Evolutionary conservation across 345 rosid species (phyloP).

Genomic region (Luvunga scandens): DNA sequence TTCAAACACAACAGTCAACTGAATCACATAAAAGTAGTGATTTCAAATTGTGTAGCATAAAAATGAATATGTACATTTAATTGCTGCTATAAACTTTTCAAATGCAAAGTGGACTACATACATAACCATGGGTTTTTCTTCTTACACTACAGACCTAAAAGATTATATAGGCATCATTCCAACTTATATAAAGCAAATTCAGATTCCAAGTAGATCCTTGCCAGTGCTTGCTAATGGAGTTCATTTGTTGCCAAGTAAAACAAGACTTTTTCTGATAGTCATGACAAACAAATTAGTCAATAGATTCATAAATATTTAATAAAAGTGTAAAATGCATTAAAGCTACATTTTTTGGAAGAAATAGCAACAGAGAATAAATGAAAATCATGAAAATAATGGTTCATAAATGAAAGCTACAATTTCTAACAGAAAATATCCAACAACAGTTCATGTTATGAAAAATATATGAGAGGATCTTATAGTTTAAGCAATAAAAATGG

Average conservation of each 20-base stretch:
- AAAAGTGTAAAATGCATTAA: not conserved
- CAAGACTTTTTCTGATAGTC: not conserved
- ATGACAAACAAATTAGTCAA: not conserved
- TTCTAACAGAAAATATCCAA: not conserved
- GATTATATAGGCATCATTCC: not conserved
- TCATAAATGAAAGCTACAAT: not conserved
- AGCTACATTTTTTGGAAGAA: not conserved
- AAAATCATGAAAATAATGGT: not conserved
- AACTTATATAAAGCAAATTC: not conserved
- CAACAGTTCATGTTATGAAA: conserved; percentile 8
- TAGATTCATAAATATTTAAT: not conserved
- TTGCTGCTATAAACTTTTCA: not conserved
- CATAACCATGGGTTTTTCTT: not conserved
- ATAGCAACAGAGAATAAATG: not conserved
- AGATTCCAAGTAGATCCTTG: not conserved
- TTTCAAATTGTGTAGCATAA: not conserved
- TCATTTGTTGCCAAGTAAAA: not conserved
- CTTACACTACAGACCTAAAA: not conserved
- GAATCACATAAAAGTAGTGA: not conserved
- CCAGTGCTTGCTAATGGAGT: not conserved
- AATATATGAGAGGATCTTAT: not conserved
- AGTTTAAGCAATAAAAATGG: not conserved
- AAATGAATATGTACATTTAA: not conserved
- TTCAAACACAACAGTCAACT: not conserved
- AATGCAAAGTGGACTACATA: not conserved